Percentiles rank a stretch among this genome's conserved stretches.
Evolutionary conservation across 768 basidiomycete species (phyloP).

Genomic region (Tricholoma sp.): DNA sequence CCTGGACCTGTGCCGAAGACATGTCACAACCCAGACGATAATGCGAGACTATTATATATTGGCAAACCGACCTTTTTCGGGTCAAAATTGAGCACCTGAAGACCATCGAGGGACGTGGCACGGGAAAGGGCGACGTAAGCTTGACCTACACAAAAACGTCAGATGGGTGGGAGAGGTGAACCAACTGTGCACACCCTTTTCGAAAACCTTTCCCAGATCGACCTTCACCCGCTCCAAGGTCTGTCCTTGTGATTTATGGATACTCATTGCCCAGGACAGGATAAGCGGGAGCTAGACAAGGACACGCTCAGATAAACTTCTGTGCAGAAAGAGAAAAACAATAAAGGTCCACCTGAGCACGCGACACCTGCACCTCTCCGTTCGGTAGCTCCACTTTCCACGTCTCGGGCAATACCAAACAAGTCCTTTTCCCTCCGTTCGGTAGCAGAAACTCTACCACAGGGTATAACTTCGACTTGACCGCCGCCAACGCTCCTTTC

Average conservation of each 20-base stretch:
- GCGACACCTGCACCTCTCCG: conserved; percentile 76
- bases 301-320: background rate
- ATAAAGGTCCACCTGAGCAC: conserved; percentile 61
- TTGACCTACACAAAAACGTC: conserved; percentile 50
- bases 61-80: conserved; percentile 53
- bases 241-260: conserved; percentile 98
- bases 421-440: conserved; percentile 45
- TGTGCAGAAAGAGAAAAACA: background rate
- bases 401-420: conserved; percentile 61
- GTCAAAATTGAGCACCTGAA: conserved; percentile 82
- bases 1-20: conserved; percentile 46
- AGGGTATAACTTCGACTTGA: conserved; percentile 39
- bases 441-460: conserved; percentile 75
- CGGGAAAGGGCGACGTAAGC: conserved; percentile 91
- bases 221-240: conserved; percentile 94
- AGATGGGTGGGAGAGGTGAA: background rate
- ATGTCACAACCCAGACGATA: background rate
- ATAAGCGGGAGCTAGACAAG: conserved; percentile 70
- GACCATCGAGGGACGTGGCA: conserved; percentile 77
- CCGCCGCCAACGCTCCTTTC: conserved; percentile 19
- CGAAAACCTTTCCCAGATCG: conserved; percentile 89
- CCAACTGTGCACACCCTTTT: conserved; percentile 56
- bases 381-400: conserved; percentile 90
- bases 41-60: background rate
- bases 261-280: conserved; percentile 96